Evolutionary conservation across 2,329 filamentous ascomycete genomes (phyloP).

Genomic region (Fusarium mexicanum): DNA sequence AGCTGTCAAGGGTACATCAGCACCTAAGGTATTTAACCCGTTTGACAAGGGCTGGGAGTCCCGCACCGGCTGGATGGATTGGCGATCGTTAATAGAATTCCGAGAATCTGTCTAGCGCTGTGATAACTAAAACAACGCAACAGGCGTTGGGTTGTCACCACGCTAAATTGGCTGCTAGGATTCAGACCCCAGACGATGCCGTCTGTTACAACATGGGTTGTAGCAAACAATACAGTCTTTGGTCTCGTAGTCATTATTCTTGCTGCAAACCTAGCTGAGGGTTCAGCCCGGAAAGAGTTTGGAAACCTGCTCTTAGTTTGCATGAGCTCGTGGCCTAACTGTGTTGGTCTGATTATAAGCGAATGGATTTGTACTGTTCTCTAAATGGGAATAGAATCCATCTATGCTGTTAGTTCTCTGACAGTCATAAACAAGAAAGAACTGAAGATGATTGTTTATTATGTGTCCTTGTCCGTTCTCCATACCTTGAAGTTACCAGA

Average conservation of each 20-base stretch:
- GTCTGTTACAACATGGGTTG: conserved; percentile 11
- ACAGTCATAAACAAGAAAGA: not conserved
- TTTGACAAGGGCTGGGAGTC: conserved; percentile 19
- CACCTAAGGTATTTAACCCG: conserved; percentile 20
- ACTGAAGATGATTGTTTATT: not conserved
- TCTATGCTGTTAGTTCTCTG: not conserved
- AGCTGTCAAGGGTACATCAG: conserved; percentile 7
- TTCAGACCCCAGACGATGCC: conserved; percentile 15
- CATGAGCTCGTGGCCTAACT: not conserved
- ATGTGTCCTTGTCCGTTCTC: not conserved
- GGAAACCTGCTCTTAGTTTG: not conserved
- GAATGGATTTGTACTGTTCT: not conserved
- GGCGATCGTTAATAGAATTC: conserved; percentile 38
- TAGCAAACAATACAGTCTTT: not conserved
- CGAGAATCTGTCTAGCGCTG: conserved; percentile 44
- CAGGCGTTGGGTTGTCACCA: conserved; percentile 37
- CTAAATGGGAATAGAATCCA: not conserved
- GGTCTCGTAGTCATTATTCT: not conserved
- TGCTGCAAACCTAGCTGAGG: not conserved
- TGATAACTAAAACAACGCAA: conserved; percentile 41
- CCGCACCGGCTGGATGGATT: conserved; percentile 38
- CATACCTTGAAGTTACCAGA: not conserved
- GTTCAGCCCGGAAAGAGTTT: not conserved
- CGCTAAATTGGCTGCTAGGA: conserved; percentile 36
- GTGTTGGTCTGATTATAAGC: not conserved